phyloP scores from a whole-genome alignment of 345 rosid genomes.

The Noccaea caerulescens region DNA sequence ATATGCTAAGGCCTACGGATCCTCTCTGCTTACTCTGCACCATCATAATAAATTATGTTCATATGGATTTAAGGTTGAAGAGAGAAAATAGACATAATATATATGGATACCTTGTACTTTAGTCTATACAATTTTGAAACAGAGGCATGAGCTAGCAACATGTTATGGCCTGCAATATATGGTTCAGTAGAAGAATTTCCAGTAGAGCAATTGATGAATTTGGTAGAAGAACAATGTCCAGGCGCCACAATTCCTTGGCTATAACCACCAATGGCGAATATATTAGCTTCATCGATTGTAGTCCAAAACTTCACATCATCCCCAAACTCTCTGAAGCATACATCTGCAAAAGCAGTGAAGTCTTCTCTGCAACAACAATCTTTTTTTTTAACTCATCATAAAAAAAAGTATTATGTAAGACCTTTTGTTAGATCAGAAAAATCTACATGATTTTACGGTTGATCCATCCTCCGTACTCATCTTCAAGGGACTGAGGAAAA shows the following conservation, averaged over 20 bases:
- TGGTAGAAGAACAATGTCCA: slow-evolving; percentile 49
- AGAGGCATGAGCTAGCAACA: slow-evolving; percentile 74
- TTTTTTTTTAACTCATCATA: background rate
- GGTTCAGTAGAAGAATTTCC: slow-evolving; percentile 81
- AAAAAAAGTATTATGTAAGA: background rate
- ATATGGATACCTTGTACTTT: slow-evolving; percentile 57
- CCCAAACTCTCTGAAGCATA: slow-evolving; percentile 80
- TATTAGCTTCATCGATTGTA: slow-evolving; percentile 73
- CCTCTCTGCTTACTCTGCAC: slow-evolving; percentile 65
- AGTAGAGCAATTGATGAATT: slow-evolving; percentile 35
- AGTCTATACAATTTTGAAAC: slow-evolving; percentile 59
- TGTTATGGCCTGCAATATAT: slow-evolving; percentile 63
- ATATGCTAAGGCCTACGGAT: slow-evolving; percentile 52
- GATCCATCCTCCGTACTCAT: slow-evolving; percentile 79
- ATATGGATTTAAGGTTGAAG: background rate
- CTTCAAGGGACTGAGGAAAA: slow-evolving; percentile 74
- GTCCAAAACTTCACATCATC: slow-evolving; percentile 67
- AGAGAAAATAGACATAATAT: background rate
- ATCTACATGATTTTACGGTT: slow-evolving; percentile 60
- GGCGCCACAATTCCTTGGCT: slow-evolving; percentile 47
- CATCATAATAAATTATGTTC: background rate
- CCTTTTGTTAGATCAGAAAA: background rate
- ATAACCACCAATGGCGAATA: slow-evolving; percentile 46
- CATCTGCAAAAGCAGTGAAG: slow-evolving; percentile 74
- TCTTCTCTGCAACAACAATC: slow-evolving; percentile 60